A percentile compares a stretch with the other conserved stretches of the same genome.
phyloP scores from a whole-genome alignment of 768 basidiomycete species.

The Leccinellum albellum region DNA sequence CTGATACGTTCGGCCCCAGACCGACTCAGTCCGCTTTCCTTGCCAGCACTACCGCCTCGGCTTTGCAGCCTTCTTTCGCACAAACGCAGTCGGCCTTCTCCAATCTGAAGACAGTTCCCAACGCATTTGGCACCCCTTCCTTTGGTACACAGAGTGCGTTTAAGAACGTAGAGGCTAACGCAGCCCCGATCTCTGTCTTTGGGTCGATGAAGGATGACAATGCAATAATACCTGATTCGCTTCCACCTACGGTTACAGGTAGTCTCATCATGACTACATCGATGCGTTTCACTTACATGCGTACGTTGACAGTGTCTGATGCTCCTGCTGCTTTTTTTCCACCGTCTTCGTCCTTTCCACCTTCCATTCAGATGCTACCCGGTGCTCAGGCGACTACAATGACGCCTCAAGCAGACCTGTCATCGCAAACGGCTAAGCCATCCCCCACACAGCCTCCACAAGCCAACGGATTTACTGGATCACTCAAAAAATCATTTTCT shows the following conservation, averaged over 20 bases:
- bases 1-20: conserved; percentile 28
- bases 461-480: not conserved
- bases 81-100: conserved; percentile 33
- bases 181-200: conserved; percentile 7
- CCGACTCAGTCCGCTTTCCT: conserved; percentile 26
- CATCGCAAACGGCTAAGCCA: not conserved
- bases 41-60: conserved; percentile 6
- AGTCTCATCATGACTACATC: not conserved
- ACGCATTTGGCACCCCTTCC: conserved; percentile 31
- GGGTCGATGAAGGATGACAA: not conserved
- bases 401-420: not conserved
- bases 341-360: not conserved
- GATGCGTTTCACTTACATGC: not conserved
- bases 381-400: not conserved
- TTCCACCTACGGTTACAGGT: conserved; percentile 12
- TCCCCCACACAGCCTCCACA: conserved; percentile 1
- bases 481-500: not conserved
- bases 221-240: not conserved
- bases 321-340: not conserved
- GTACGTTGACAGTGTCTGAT: not conserved
- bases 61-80: conserved; percentile 13
- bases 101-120: conserved; percentile 31
- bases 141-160: conserved; percentile 13
- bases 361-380: not conserved
- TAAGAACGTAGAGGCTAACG: not conserved